Conservation (phyloP, 352 stramenopile genomes). For the Phytophthora quininea region DNA sequence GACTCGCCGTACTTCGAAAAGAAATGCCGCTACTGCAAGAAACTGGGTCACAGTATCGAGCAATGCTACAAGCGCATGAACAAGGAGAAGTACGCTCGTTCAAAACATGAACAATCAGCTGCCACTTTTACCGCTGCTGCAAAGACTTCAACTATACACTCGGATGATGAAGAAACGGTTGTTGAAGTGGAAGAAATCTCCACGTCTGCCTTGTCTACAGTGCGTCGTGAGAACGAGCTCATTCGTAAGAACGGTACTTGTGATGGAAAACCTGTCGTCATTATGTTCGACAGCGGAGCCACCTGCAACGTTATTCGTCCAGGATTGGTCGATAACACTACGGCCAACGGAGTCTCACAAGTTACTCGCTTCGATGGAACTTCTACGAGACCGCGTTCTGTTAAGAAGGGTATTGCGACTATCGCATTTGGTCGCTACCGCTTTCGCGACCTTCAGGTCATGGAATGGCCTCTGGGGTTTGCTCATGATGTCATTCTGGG, state of each 20-base stretch:
- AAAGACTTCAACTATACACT: conserved; percentile 3
- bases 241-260: conserved; percentile 16
- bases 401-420: conserved; percentile 8
- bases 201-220: conserved; percentile 1
- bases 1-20: conserved; percentile 3
- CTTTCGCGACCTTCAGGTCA: conserved; percentile 7
- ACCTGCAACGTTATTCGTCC: conserved; percentile 19
- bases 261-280: conserved; percentile 17
- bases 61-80: conserved; percentile 14
- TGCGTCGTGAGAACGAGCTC: conserved; percentile 13
- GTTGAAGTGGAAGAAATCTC: conserved; percentile 8
- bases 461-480: conserved; percentile 15
- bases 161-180: conserved; percentile 4
- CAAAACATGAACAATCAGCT: conserved; percentile 12
- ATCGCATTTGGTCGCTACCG: conserved; percentile 6
- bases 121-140: conserved; percentile 5
- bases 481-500: conserved; percentile 23
- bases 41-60: conserved; percentile 14
- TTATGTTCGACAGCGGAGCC: conserved; percentile 25
- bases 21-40: conserved; percentile 14
- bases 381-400: not conserved
- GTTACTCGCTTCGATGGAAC: conserved; percentile 3
- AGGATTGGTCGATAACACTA: conserved; percentile 8
- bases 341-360: conserved; percentile 9
- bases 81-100: conserved; percentile 3